Base-by-base conservation (phyloP, 2,329 filamentous ascomycete species). In the Colletotrichum sp. region DNA sequence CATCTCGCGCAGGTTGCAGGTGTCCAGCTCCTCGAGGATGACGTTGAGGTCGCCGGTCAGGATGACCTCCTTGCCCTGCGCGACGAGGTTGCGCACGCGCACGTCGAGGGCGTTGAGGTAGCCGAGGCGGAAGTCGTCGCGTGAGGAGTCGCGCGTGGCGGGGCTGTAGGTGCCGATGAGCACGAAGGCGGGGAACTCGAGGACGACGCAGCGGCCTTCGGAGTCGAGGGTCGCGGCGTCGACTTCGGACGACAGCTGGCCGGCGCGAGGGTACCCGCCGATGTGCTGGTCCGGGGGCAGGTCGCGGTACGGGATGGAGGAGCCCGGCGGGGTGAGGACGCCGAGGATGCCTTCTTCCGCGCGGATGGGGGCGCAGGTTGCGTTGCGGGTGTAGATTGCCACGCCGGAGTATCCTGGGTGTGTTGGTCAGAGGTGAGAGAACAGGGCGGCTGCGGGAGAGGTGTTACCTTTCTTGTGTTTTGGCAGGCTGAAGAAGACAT, bases 281-380 rank as follows among this genome's bases (percentile, higher is more conserved):
- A 99, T 98, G 79, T 93, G 93, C 77, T 95, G 89, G 21, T 93
- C 89, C 26, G 89, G 84, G 3, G 95, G 93, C 7, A 98, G 90
- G 73, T 97, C 93, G 77, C 93, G 90, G 82, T 95, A 98, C 43
- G 89, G 89, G 4, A 88, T 92, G 3, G 91, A 88, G 1, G 94
- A 94, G 79, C 92, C 94, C 1, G 95, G 94, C 7, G 93, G 91
- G 59, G 90, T 93, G 16, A 98, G 90, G 7, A 95, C 87, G 18
- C 97, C 97, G 0, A 95, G 94, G 69, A 99, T 89, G n/a, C 97
- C 97, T 86, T 98, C 96, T 85, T 99, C 97, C 5, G 96, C 96
- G 75, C 94, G 92, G 30, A 98, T 94, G 0, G 97, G 97, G 5
- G 93, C 91, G 83, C 97, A 98, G 43, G 91, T 93, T 5, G 94